Conservation (phyloP, 768 basidiomycete species). For the Leucosporidium yakuticum region DNA sequence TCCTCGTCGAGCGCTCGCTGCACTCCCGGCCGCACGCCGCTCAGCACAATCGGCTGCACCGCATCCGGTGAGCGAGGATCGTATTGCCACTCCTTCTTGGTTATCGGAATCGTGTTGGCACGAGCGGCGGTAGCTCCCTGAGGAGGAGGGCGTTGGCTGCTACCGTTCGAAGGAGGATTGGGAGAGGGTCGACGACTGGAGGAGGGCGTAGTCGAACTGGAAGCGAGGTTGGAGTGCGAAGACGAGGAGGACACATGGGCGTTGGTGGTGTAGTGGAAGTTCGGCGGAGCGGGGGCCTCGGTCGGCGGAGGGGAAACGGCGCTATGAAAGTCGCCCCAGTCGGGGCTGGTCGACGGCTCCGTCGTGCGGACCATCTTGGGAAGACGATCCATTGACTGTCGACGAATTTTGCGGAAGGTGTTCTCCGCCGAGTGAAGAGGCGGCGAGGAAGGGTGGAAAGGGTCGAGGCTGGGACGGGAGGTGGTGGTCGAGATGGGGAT, state of each 20-base stretch:
- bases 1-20: slow-evolving; percentile 15
- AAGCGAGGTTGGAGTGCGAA: neutral
- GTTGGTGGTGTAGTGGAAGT: neutral
- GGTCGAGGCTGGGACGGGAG: slow-evolving; percentile 7
- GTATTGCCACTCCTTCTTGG: slow-evolving; percentile 9
- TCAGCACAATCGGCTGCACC: slow-evolving; percentile 27
- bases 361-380: no score
- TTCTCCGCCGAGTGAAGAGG: neutral
- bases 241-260: neutral
- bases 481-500: slow-evolving; percentile 3
- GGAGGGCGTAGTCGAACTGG: neutral
- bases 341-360: no score
- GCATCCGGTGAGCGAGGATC: slow-evolving; percentile 1
- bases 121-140: neutral
- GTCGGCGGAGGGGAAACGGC: neutral
- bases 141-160: neutral
- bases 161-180: neutral
- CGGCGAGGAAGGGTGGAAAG: slow-evolving; percentile 17
- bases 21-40: slow-evolving; percentile 17
- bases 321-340: slow-evolving; percentile 2
- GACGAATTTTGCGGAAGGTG: neutral
- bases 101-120: neutral
- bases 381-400: neutral
- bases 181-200: neutral
- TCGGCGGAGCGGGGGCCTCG: neutral